Evolutionary conservation across 1,284 basidiomycete genomes (phyloP), one percentile per base, ranked within the genome.

Genomic region (Leccinum variabile): DNA sequence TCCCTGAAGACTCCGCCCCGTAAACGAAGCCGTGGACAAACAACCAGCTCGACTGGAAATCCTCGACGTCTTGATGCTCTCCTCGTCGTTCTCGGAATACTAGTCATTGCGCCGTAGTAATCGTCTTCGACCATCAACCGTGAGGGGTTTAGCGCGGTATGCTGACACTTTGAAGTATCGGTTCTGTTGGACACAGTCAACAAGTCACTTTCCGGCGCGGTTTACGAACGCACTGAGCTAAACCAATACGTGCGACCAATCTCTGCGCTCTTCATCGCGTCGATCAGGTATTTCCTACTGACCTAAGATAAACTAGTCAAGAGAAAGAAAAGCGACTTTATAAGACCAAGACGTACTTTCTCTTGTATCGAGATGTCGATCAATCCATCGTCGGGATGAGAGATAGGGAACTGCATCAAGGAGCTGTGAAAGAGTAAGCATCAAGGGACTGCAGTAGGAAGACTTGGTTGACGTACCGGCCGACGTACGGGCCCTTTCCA

Each of bases 381-480:
- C 44, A 89, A 73, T 0, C 94, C 95, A 70, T 94, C 90, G 57
- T 91, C 87, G 0, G 90, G 86, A 44, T 87, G 76, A 1, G 92
- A 88, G 3, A 92, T 87, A 0, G 94, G 94, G 75, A 95, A 96
- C 59, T 94, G 89, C 88, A 95, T 91, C 49, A 93, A 79, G 72
- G 94, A 90, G 57, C 89, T 86, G 59, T 57, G 33, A 16, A 50
- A 58, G 49, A 59, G 46, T 58, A 46, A 54, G 9, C 2, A 60
- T 60, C 22, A 54, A 14, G 52, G 30, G 58, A 16, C 60, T 33
- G 52, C 4, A 2, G 7, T 37, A n/a, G 3, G 0, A 39, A 35
- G 30, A 54, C 22, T 37, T 18, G 33, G 50, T 22, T 25, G 18
- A 69, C 73, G 59, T 66, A 89, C 91, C 84, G 77, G 74, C 84